Conservation (phyloP, 2,329 filamentous ascomycete species). For the Cryphonectria japonica region DNA sequence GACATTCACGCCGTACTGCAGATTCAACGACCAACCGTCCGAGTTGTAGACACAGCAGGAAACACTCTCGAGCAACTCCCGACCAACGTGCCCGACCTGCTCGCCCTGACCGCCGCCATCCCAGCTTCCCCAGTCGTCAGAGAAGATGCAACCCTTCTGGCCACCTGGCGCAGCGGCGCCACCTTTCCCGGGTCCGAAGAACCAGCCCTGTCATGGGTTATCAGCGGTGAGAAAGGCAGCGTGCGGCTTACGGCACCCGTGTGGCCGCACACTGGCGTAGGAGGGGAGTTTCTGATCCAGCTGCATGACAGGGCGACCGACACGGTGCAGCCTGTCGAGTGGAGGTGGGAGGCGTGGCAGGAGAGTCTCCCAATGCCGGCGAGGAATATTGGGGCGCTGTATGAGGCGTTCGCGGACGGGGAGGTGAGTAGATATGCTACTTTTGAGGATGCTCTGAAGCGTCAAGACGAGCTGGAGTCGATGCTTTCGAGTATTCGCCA, state of each 20-base stretch:
- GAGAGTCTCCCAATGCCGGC: conserved; percentile 46
- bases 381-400: conserved; percentile 58
- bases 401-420: conserved; percentile 52
- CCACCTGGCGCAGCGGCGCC: conserved; percentile 49
- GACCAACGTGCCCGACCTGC: conserved; percentile 36
- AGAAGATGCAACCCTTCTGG: conserved; percentile 42
- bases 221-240: conserved; percentile 53
- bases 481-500: conserved; percentile 4
- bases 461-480: conserved; percentile 17
- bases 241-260: conserved; percentile 41
- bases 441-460: conserved; percentile 18
- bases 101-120: conserved; percentile 40
- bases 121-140: conserved; percentile 31
- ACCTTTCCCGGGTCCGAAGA: conserved; percentile 45
- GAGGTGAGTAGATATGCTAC: conserved; percentile 18
- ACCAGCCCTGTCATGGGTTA: conserved; percentile 48
- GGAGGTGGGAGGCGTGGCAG: conserved; percentile 53
- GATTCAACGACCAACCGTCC: conserved; percentile 47
- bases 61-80: conserved; percentile 39
- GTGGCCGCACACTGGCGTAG: conserved; percentile 37
- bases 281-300: conserved; percentile 48
- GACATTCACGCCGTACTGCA: conserved; percentile 47
- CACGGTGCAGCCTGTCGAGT: conserved; percentile 46
- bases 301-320: conserved; percentile 54
- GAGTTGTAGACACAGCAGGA: conserved; percentile 40